Percentiles rank a stretch among this genome's conserved stretches.
These are phyloP conservation scores for Akanthomyces dipterigenus DNA, from an alignment of 2,329 filamentous ascomycete genomes.

Conservation along the genomic window DNA sequence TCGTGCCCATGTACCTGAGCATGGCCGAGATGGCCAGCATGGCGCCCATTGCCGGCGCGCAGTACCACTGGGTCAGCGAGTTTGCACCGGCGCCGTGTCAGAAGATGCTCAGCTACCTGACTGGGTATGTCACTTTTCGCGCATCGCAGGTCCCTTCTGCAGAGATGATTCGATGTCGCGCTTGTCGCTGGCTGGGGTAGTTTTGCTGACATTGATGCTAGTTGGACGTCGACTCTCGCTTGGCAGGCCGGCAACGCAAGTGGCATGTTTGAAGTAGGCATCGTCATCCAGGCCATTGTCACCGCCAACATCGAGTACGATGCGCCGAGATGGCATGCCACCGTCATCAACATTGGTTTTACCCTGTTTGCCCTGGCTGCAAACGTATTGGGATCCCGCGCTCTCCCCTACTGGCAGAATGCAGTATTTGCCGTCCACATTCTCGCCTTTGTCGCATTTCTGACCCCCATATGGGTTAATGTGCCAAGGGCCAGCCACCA, in stretches of 20 bases:
- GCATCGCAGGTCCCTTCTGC: too few relatives aligned
- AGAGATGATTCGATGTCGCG: too few relatives aligned
- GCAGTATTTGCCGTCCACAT: constrained; percentile 14
- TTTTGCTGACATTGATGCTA: background rate
- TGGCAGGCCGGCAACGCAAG: constrained; percentile 15
- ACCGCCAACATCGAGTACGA: constrained; percentile 12
- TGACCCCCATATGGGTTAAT: constrained; percentile 16
- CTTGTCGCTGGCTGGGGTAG: background rate
- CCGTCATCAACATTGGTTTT: constrained; percentile 12
- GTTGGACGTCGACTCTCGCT: constrained; percentile 16
- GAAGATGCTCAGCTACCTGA: constrained; percentile 12
- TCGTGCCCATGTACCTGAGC: constrained; percentile 12
- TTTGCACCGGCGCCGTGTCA: constrained; percentile 12
- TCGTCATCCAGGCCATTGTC: constrained; percentile 15
- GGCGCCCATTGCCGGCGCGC: constrained; percentile 18
- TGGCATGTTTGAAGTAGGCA: constrained; percentile 14
- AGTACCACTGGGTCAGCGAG: constrained; percentile 18
- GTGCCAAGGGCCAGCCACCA: constrained; percentile 9
- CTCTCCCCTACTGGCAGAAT: constrained; percentile 15
- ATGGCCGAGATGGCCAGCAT: constrained; percentile 20
- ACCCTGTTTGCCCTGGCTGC: constrained; percentile 5
- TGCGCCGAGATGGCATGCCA: constrained; percentile 13
- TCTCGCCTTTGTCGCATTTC: constrained; percentile 11
- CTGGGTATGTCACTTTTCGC: background rate
- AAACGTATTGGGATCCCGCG: constrained; percentile 9